Evolutionary conservation across 306 rosid species (phyloP), one percentile per base, ranked within the genome.

Genomic region (Dalbergia cultrata): DNA sequence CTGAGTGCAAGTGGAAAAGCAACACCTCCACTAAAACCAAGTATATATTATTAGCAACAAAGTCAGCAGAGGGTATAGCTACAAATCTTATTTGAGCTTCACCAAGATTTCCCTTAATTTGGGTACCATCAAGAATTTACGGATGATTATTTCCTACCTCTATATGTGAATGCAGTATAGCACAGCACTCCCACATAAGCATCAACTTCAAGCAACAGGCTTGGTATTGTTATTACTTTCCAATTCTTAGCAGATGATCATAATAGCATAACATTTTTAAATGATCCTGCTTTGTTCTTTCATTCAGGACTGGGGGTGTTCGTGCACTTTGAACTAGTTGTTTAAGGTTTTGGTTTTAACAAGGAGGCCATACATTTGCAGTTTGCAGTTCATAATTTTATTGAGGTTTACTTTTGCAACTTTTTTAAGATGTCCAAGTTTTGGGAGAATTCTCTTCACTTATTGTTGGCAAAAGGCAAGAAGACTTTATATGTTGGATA

Each of bases 1-100:
- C 93, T 89, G 75, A 85, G 84, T 81, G 99, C 97, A 75, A 95
- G 99, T 1, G 97, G 99, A 85, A 95, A 97, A 47, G 97, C 95
- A 86, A 95, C 94, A 75, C 99, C 99, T 26, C 97, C 97, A 84
- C 97, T 90, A 26, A 41, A 95, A 77, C 97, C 99, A 95, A 67
- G 94, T 93, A 26, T 1, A 26, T 26, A 26, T 26, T 26, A 26
- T 26, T 90, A 31, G 97, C 97, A 57, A 92, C 93, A 86, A 91
- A 95, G 78, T 92, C 98, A 73, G 95, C 97, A 8, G 95, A 91
- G 34, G 97, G 98, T 79, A 92, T 91, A 37, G 97, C 97, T 76
- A 1, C 22, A 21, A 21, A 21, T 21, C 22, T 21, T 21, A 21
- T 21, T 21, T 21, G 22, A 21, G 89, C 90, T 80, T 97, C 97